Base-by-base conservation (phyloP, 2,329 filamentous ascomycete species). In the Plenodomus biglobosus region DNA sequence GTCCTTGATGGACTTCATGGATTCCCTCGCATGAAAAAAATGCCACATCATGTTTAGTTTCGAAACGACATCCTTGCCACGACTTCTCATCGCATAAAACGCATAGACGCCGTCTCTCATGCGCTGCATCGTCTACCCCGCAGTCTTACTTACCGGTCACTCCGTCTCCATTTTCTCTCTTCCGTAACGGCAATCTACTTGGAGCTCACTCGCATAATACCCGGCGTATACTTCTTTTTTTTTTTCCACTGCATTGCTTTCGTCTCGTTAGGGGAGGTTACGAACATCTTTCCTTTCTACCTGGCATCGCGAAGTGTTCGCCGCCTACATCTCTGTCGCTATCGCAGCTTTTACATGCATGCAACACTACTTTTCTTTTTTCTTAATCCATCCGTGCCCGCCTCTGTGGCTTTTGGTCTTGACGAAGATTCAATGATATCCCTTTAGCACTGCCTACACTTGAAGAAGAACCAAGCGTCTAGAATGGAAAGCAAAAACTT, bases 1-100 rank as follows among this genome's bases (percentile, higher is more conserved):
- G 52, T 71, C 68, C 32, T 50, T 71, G 20, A 69, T 73, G 66
- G 68, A 69, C 42, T 58, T 71, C 41, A 59, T 70, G 38, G 48
- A 53, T 40, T 58, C 58, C 40, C 44, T 64, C 22, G 40, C 53
- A 44, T 45, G 16, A 38, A 20, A 30, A 38, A 20, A 30, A 24
- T 15, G 27, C 27, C 13, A 8, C 11, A 15, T 36, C 22, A 42
- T 19, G 48, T 44, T 55, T 51, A 45, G 53, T 62, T 63, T 59
- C 58, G 46, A 56, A 52, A 44, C 47, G 20, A 38, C 37, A 32
- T 21, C 42, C 34, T 37, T 39, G 20, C 41, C 40, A 32, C 50
- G 38, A 42, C 35, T 27, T 35, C 32, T 35, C 35, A 40, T 4
- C 45, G 53, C 52, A 56, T 55, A 37, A 4, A 52, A 57, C 48